Percentiles rank a stretch among this genome's conserved stretches.
phyloP scores from a whole-genome alignment of 2,329 filamentous ascomycete species.

The Chaetomium sp. region DNA sequence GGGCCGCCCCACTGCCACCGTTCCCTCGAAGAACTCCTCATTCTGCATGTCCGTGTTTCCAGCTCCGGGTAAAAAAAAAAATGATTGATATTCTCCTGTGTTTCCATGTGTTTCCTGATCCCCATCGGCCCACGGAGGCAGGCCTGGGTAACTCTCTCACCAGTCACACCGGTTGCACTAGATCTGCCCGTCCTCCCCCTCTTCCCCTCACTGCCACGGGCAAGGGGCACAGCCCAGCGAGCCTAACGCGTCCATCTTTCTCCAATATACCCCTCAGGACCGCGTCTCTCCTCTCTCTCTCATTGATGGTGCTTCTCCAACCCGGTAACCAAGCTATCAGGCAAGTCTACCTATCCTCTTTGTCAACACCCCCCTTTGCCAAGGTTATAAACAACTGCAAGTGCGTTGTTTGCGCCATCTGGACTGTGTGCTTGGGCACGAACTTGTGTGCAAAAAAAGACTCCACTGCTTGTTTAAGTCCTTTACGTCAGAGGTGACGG shows the following conservation, averaged over 20 bases:
- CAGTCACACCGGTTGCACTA: slow-evolving; percentile 1
- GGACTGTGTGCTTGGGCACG: background rate
- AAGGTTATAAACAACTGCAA: slow-evolving; percentile 5
- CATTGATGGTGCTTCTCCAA: background rate
- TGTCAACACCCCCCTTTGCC: background rate
- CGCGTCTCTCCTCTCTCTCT: background rate
- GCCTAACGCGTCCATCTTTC: slow-evolving; percentile 1
- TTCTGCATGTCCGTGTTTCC: slow-evolving; percentile 14
- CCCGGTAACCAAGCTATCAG: background rate
- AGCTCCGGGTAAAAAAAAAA: slow-evolving; percentile 26
- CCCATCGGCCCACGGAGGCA: slow-evolving; percentile 5
- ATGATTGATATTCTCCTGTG: slow-evolving; percentile 27
- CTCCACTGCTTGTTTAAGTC: slow-evolving; percentile 21
- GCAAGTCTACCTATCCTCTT: background rate
- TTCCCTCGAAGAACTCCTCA: slow-evolving; percentile 30
- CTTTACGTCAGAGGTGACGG: slow-evolving; percentile 30
- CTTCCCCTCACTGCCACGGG: background rate
- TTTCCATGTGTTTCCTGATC: slow-evolving; percentile 28
- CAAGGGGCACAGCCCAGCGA: background rate
- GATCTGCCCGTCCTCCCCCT: background rate
- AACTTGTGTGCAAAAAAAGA: slow-evolving; percentile 6
- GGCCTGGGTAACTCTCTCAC: slow-evolving; percentile 5
- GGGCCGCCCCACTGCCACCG: slow-evolving; percentile 27
- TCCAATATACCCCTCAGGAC: background rate
- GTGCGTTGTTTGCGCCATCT: slow-evolving; percentile 1